Conservation (phyloP, 2,329 filamentous ascomycete species). For the Metarhizium album region DNA sequence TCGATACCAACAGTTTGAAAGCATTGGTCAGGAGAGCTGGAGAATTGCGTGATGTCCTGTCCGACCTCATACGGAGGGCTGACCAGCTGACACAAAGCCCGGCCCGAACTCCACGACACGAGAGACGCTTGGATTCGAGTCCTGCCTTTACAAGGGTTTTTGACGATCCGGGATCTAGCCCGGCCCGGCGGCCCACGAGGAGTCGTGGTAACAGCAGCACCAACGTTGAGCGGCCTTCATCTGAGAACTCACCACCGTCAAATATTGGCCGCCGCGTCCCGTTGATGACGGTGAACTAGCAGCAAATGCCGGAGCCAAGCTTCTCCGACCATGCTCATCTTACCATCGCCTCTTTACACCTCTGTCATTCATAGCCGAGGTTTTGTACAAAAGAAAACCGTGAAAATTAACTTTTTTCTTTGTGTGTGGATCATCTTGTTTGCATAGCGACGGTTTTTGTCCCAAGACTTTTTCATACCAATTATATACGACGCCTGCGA, state of each 20-base stretch:
- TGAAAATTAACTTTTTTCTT: slow-evolving; percentile 13
- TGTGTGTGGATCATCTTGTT: slow-evolving; percentile 19
- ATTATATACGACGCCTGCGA: slow-evolving; percentile 7
- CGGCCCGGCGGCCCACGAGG: slow-evolving; percentile 38
- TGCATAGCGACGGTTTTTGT: slow-evolving; percentile 27
- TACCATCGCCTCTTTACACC: not conserved
- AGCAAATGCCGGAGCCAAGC: not conserved
- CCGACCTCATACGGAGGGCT: slow-evolving; percentile 47
- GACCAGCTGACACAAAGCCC: slow-evolving; percentile 50
- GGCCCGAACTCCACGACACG: slow-evolving; percentile 35
- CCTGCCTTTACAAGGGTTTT: slow-evolving; percentile 60
- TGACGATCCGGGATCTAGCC: slow-evolving; percentile 47
- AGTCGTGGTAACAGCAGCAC: slow-evolving; percentile 42
- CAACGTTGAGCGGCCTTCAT: slow-evolving; percentile 35
- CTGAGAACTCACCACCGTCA: slow-evolving; percentile 41
- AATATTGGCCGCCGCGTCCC: slow-evolving; percentile 44
- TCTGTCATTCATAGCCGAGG: not conserved
- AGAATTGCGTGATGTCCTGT: slow-evolving; percentile 46
- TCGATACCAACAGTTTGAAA: slow-evolving; percentile 59
- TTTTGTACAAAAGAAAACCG: slow-evolving; percentile 15
- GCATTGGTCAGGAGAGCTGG: slow-evolving; percentile 53
- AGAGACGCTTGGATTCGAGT: slow-evolving; percentile 41
- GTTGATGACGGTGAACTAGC: slow-evolving; percentile 52
- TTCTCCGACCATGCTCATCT: not conserved
- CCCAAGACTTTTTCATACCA: slow-evolving; percentile 11